phyloP scores from a whole-genome alignment of 768 basidiomycete genomes.

The Leccinum sublutescens region DNA sequence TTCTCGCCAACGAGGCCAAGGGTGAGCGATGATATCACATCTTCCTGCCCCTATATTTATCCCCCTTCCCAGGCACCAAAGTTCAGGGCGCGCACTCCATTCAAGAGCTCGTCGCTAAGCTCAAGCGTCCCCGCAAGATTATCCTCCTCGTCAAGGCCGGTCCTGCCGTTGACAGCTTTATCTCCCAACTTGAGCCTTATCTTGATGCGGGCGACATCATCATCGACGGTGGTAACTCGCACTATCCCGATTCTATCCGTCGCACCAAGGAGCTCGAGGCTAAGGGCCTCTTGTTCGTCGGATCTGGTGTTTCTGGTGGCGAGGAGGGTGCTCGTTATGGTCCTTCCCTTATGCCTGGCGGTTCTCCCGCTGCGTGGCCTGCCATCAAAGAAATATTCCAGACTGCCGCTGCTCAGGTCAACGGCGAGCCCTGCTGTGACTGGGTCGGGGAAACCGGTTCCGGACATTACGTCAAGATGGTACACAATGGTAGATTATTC shows the following conservation, averaged over 20 bases:
- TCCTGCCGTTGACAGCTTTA: conserved; percentile 93
- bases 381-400: conserved; percentile 99
- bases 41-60: conserved; percentile 19
- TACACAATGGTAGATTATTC: conserved; percentile 76
- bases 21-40: conserved; percentile 52
- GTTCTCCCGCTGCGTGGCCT: conserved; percentile 91
- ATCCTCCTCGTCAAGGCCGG: conserved; percentile 99
- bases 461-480: conserved; percentile 99
- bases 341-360: conserved; percentile 99
- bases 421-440: conserved; percentile 97
- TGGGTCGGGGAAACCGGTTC: conserved; percentile 98
- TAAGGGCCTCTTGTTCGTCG: conserved; percentile 96
- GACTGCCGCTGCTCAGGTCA: conserved; percentile 91
- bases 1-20: conserved; percentile 97
- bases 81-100: conserved; percentile 93
- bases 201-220: conserved; percentile 97
- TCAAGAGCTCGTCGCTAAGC: conserved; percentile 85
- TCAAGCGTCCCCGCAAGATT: conserved; percentile 95
- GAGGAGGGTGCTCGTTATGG: conserved; percentile 98
- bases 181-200: conserved; percentile 80
- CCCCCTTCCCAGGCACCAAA: conserved; percentile 70
- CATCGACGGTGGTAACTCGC: conserved; percentile 99
- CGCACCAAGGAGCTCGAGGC: conserved; percentile 89
- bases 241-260: conserved; percentile 98
- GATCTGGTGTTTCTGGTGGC: conserved; percentile 98